Evolutionary conservation across 2,329 filamentous ascomycete genomes (phyloP).

Genomic region (Xylariaceae sp.): DNA sequence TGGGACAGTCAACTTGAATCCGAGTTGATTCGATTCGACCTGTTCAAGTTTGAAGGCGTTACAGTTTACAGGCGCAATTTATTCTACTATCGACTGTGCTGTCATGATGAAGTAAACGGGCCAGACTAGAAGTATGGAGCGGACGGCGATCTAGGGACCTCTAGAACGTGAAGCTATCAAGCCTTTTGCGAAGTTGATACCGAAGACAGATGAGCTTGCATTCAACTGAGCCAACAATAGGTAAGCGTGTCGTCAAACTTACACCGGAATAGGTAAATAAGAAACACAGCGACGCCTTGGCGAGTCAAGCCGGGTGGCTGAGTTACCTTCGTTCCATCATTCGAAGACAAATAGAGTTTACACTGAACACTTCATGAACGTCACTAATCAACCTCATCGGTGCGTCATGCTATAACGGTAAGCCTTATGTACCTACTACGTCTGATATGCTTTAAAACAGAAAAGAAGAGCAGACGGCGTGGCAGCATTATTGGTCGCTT

Average conservation of each 20-base stretch:
- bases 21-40: conserved; percentile 17
- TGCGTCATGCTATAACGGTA: neutral
- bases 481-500: conserved; percentile 15
- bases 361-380: too few relatives aligned
- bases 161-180: too few relatives aligned
- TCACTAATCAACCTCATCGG: neutral
- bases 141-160: neutral
- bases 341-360: too few relatives aligned
- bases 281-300: conserved; percentile 5
- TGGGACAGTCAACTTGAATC: conserved; percentile 23
- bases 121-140: conserved; percentile 7
- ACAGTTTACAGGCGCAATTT: too few relatives aligned
- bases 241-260: neutral
- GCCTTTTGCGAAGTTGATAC: neutral
- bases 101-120: too few relatives aligned
- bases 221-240: conserved; percentile 2
- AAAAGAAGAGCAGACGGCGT: neutral
- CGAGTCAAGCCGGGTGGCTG: conserved; percentile 12
- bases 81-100: too few relatives aligned
- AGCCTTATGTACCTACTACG: neutral
- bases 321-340: conserved; percentile 10
- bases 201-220: neutral
- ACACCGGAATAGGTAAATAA: conserved; percentile 10
- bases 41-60: conserved; percentile 10
- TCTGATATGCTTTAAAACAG: neutral